phyloP scores from a whole-genome alignment of 2,329 filamentous ascomycete species.

The Lanzia echinophila region DNA sequence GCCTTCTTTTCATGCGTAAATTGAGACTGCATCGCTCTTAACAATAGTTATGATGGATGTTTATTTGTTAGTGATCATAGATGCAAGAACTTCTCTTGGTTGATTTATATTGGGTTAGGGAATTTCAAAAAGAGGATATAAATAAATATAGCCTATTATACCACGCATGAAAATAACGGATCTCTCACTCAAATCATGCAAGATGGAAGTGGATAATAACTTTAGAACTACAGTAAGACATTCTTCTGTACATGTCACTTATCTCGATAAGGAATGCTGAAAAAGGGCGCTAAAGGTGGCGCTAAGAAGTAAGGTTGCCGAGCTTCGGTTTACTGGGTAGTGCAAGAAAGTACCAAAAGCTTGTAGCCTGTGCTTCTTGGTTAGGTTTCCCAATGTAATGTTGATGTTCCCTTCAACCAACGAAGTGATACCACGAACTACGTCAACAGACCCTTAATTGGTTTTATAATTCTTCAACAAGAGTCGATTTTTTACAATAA shows the following conservation, averaged over 20 bases:
- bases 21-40: conserved; percentile 8
- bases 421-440: neutral
- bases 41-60: neutral
- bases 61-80: neutral
- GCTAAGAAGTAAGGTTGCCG: conserved; percentile 8
- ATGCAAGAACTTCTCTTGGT: neutral
- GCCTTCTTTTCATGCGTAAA: conserved; percentile 2
- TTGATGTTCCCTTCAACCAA: conserved; percentile 3
- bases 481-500: neutral
- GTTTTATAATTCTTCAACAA: too few relatives aligned
- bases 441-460: neutral
- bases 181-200: conserved; percentile 1
- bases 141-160: neutral
- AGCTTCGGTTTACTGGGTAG: neutral
- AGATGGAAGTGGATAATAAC: neutral
- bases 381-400: conserved; percentile 1
- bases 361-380: conserved; percentile 1
- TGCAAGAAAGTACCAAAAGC: conserved; percentile 5
- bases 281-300: conserved; percentile 11
- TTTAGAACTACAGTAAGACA: too few relatives aligned
- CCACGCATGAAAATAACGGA: neutral
- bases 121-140: neutral
- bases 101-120: neutral
- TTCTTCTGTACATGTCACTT: too few relatives aligned
- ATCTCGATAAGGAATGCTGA: conserved; percentile 10